Evolutionary conservation across 2,329 filamentous ascomycete genomes (phyloP), one percentile per base, ranked within the genome.

Genomic region (Xylariaceae sp.): DNA sequence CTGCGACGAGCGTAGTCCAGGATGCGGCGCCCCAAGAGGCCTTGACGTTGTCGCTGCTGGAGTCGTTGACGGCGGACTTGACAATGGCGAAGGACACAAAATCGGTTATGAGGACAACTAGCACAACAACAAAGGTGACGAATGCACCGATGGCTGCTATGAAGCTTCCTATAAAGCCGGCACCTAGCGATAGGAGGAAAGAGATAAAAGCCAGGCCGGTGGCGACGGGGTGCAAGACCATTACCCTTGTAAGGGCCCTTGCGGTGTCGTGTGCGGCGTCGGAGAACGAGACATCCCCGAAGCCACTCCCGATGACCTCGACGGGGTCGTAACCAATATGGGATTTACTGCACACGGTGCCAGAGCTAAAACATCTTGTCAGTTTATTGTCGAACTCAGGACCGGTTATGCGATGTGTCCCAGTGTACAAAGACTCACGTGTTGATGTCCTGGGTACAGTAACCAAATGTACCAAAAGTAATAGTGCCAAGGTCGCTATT

Each of bases 1-100:
- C 80, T 1, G 78, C 76, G 7, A 71, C 82, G 13, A 87, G 72
- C 1, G 80, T 68, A 9, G 80, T 79, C 83, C 83, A 87, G 40
- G 84, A 76, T 15, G 74, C 83, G 2, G 73, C 63, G 30, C 77
- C 75, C 69, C 76, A 87, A 40, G 67, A 64, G 19, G 83, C 83
- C 3, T 13, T 16, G 42, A 52, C 49, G 37, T 5, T 16, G 19
- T 29, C 19, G 19, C 19, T 64, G 30, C 76, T 74, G 32, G 67
- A 64, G 19, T 83, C 83, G 16, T 53, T 52, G 34, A 56, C 51
- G 43, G 50, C 65, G 46, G 59, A 53, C 50, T 62, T 61, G 8
- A 75, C 58, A 8, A 71, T 68, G 7, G 51, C 45, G 53, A 81
- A 77, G 21, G 57, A 56, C 16, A 69, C 72, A 50, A 78, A 78